Conservation (phyloP, 2,329 filamentous ascomycete species). For the Fusarium ambrosium region DNA sequence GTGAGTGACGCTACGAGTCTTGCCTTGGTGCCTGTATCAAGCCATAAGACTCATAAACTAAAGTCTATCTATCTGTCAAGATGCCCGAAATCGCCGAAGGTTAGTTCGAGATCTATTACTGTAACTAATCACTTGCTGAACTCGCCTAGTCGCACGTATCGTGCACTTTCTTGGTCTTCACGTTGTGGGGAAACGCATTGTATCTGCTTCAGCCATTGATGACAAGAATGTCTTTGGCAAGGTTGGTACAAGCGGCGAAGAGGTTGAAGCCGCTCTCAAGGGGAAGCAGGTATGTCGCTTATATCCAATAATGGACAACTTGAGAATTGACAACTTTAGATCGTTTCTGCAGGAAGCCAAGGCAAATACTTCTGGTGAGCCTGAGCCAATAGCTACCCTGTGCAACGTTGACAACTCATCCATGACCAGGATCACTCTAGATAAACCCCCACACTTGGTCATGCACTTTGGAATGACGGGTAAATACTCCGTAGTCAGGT, state of each 20-base stretch:
- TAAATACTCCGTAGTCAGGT: slow-evolving; percentile 41
- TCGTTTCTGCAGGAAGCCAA: slow-evolving; percentile 80
- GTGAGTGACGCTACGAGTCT: slow-evolving; percentile 30
- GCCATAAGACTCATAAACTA: not conserved
- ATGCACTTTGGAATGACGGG: slow-evolving; percentile 87
- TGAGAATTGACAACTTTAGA: slow-evolving; percentile 50
- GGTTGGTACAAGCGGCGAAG: slow-evolving; percentile 81
- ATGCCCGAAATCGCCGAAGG: slow-evolving; percentile 77
- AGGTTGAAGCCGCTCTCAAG: slow-evolving; percentile 79
- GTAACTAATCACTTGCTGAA: slow-evolving; percentile 9
- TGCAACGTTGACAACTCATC: slow-evolving; percentile 6
- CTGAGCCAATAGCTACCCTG: slow-evolving; percentile 7
- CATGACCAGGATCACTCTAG: slow-evolving; percentile 64
- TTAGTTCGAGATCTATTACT: slow-evolving; percentile 42
- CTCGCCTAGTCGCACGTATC: slow-evolving; percentile 78
- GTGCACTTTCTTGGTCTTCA: slow-evolving; percentile 87
- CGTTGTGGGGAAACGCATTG: slow-evolving; percentile 86
- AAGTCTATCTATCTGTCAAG: slow-evolving; percentile 25
- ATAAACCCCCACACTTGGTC: slow-evolving; percentile 85
- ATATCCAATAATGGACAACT: too few relatives aligned
- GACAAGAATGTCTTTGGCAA: slow-evolving; percentile 93
- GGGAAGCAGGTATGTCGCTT: slow-evolving; percentile 71
- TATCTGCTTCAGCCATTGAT: slow-evolving; percentile 77
- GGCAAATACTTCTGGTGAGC: slow-evolving; percentile 94
- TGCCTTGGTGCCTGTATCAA: not conserved